A percentile compares a stretch with the other conserved stretches of the same genome.
Evolutionary conservation across 495 filamentous ascomycete species (phyloP).

Genomic region (Penicillium coffeae): DNA sequence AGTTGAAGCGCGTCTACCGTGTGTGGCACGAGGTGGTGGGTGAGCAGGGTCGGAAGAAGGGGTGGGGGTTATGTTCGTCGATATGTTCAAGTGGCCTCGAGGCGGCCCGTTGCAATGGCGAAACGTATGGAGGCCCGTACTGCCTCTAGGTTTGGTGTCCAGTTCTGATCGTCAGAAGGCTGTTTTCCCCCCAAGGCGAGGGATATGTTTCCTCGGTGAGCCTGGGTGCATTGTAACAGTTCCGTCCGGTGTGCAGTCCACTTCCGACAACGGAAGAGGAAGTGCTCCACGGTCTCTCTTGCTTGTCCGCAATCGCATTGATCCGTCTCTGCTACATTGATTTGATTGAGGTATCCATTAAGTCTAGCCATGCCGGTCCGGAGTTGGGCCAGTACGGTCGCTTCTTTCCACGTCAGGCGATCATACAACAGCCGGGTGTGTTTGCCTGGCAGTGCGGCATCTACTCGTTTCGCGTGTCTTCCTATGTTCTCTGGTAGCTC

Average conservation of each 20-base stretch:
- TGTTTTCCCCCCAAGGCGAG: constrained; percentile 29
- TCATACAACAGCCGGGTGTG: constrained; percentile 11
- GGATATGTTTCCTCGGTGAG: constrained; percentile 30
- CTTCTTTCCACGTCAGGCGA: constrained; percentile 27
- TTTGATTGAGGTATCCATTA: not conserved
- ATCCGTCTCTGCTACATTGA: not conserved
- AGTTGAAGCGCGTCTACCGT: constrained; percentile 2
- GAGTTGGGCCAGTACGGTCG: constrained; percentile 12
- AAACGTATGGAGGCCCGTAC: constrained; percentile 34
- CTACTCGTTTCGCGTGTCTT: constrained; percentile 25
- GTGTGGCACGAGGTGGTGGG: constrained; percentile 1
- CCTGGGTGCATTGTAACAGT: constrained; percentile 30
- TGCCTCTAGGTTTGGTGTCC: constrained; percentile 29
- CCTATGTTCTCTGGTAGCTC: constrained; percentile 16
- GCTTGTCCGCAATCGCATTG: not conserved
- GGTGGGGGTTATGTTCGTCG: constrained; percentile 12
- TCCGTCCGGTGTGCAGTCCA: constrained; percentile 26
- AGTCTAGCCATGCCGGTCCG: not conserved
- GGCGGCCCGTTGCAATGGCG: constrained; percentile 33
- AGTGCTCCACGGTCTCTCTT: not conserved
- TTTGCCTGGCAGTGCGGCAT: constrained; percentile 27
- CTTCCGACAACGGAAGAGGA: constrained; percentile 24
- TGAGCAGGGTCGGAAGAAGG: not conserved
- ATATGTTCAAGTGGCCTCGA: constrained; percentile 22
- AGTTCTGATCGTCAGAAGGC: constrained; percentile 28